Percentiles rank a stretch among this genome's conserved stretches.
Evolutionary conservation across 805 yeast species (phyloP).

Genomic region (Kazachstania kunashirensis): DNA sequence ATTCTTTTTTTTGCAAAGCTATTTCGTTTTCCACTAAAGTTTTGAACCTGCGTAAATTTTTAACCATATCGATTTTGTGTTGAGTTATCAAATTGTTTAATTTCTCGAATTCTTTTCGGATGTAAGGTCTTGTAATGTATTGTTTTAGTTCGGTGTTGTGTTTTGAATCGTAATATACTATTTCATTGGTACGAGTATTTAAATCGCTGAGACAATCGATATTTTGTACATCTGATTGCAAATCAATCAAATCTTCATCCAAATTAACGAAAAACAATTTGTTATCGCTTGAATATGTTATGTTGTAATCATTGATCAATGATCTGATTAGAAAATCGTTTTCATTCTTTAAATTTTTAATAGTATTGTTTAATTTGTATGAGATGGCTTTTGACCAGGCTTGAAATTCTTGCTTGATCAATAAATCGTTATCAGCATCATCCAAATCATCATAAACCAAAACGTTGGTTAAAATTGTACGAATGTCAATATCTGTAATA

Average conservation of each 20-base stretch:
- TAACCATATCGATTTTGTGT: background rate
- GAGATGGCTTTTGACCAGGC: conserved; percentile 5
- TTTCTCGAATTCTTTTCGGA: background rate
- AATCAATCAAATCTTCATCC: background rate
- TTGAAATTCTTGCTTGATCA: conserved; percentile 2
- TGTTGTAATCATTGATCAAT: background rate
- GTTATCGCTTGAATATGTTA: background rate
- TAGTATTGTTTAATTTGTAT: background rate
- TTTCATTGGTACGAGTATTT: conserved; percentile 13
- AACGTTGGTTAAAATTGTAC: background rate
- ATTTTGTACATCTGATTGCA: conserved; percentile 18
- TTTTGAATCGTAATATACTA: conserved; percentile 25
- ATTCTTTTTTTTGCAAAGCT: conserved; percentile 29
- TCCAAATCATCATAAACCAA: conserved; percentile 4
- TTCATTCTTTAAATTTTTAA: conserved; percentile 1
- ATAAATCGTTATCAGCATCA: conserved; percentile 3
- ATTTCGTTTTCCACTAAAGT: background rate
- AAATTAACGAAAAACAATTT: background rate
- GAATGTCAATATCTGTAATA: background rate
- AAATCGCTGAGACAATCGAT: conserved; percentile 28
- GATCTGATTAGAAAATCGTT: background rate
- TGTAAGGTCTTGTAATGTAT: conserved; percentile 40
- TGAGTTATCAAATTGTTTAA: background rate
- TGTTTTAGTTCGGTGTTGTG: conserved; percentile 26
- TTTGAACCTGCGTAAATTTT: background rate